Evolutionary conservation across 2,329 filamentous ascomycete species (phyloP).

Genomic region (Capronia americana): DNA sequence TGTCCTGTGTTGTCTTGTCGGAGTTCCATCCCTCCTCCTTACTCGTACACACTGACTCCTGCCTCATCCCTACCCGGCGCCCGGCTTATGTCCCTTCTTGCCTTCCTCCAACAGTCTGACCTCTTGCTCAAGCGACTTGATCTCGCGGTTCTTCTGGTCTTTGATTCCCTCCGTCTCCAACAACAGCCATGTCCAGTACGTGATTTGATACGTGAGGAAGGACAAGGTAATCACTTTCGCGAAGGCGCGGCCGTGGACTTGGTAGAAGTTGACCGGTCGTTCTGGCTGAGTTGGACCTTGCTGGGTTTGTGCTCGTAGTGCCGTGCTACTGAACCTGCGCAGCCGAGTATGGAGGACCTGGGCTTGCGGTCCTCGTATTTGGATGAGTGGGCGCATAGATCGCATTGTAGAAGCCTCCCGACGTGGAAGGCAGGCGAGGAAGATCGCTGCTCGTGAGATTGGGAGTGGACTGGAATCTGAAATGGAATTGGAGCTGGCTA

Average conservation of each 20-base stretch:
- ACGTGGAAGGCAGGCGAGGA: background rate
- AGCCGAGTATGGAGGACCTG: background rate
- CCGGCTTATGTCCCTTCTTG: constrained; percentile 28
- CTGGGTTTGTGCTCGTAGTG: constrained; percentile 6
- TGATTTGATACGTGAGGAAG: constrained; percentile 56
- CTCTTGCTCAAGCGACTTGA: constrained; percentile 37
- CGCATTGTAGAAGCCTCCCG: background rate
- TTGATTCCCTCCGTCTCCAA: constrained; percentile 55
- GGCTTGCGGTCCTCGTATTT: background rate
- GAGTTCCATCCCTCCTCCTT: background rate
- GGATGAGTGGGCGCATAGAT: background rate
- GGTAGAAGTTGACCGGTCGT: constrained; percentile 37
- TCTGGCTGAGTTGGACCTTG: constrained; percentile 14
- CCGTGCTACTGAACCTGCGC: constrained; percentile 8
- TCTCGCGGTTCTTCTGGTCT: constrained; percentile 47
- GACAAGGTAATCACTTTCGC: constrained; percentile 57
- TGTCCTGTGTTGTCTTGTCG: background rate
- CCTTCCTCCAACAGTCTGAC: constrained; percentile 37
- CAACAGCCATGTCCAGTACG: constrained; percentile 57
- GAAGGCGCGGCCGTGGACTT: constrained; percentile 48
- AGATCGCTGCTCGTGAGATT: background rate
- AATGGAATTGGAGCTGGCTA: too few relatives aligned
- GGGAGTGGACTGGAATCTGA: background rate
- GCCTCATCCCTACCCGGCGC: background rate
- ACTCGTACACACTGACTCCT: background rate